A percentile compares a stretch with the other conserved stretches of the same genome.
Conservation (phyloP, 257 asterid species). For the Craterostigma plantagineum region DNA sequence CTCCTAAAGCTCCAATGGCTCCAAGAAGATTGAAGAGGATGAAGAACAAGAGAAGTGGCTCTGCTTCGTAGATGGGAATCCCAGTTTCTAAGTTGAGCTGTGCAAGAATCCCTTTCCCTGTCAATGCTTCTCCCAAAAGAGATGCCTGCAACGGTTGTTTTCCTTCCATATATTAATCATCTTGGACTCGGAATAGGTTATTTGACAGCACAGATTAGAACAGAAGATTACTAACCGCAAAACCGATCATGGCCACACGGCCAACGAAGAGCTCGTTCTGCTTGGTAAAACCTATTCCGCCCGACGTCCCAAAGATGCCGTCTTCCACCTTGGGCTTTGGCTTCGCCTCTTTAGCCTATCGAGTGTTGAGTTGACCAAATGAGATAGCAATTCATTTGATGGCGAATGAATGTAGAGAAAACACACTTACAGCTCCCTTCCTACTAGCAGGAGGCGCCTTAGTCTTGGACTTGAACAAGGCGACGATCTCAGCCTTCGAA, state of each 20-base stretch:
- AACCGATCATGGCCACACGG: constrained; percentile 70
- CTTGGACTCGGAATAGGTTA: background rate
- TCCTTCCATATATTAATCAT: background rate
- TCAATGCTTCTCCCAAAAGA: constrained; percentile 77
- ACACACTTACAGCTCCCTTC: too few relatives aligned
- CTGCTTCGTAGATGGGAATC: constrained; percentile 60
- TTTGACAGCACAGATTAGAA: too few relatives aligned
- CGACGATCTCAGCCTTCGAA: constrained; percentile 15
- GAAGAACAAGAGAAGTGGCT: constrained; percentile 61
- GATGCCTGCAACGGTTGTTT: constrained; percentile 40
- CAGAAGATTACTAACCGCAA: constrained; percentile 29
- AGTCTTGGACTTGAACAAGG: constrained; percentile 44
- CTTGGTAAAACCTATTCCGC: constrained; percentile 64
- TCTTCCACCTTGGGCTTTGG: constrained; percentile 43
- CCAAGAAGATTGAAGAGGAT: constrained; percentile 88
- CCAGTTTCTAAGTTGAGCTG: constrained; percentile 89
- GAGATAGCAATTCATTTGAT: background rate
- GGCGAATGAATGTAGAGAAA: background rate
- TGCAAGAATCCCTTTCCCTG: constrained; percentile 78
- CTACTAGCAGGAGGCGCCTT: too few relatives aligned
- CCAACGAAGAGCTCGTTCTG: constrained; percentile 73
- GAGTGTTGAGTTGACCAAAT: background rate
- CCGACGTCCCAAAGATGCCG: constrained; percentile 61
- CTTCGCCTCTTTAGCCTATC: constrained; percentile 15
- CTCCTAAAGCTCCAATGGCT: constrained; percentile 95